These are phyloP conservation scores for Xerocomus nothofagi DNA, from an alignment of 1,284 basidiomycete species.

Conservation along the genomic window DNA sequence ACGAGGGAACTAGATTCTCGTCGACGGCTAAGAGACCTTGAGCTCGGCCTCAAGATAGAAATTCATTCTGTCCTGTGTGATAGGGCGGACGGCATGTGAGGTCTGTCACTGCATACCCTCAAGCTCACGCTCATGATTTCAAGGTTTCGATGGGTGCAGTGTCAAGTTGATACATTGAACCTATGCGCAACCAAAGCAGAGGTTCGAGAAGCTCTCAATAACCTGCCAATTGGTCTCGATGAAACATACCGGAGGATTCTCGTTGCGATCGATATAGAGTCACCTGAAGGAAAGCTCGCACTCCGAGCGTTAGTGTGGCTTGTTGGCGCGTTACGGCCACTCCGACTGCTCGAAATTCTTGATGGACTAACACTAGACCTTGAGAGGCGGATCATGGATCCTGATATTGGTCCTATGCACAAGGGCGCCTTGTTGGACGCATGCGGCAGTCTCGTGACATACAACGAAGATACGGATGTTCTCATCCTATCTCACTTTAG, in stretches of 20 bases:
- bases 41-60: slow-evolving; percentile 3
- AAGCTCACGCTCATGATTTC: neutral
- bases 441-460: slow-evolving; percentile 8
- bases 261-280: neutral
- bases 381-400: neutral
- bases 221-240: slow-evolving; percentile 9
- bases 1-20: slow-evolving; percentile 14
- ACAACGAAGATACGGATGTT: slow-evolving; percentile 9
- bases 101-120: neutral
- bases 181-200: slow-evolving; percentile 7
- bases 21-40: slow-evolving; percentile 5
- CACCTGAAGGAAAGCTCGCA: slow-evolving; percentile 5
- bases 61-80: slow-evolving; percentile 2
- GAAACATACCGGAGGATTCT: slow-evolving; percentile 13
- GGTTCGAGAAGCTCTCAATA: slow-evolving; percentile 7
- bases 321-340: slow-evolving; percentile 5
- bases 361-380: slow-evolving; percentile 7
- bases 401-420: slow-evolving; percentile 3
- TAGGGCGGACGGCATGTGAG: slow-evolving; percentile 16
- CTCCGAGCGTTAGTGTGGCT: slow-evolving; percentile 6
- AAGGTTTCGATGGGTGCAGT: slow-evolving; percentile 17
- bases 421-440: neutral
- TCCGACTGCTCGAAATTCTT: slow-evolving; percentile 4
- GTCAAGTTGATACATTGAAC: slow-evolving; percentile 9
- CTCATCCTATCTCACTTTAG: slow-evolving; percentile 16